Evolutionary conservation across 352 stramenopile genomes (phyloP).

Genomic region (Globisporangium takayamanum): DNA sequence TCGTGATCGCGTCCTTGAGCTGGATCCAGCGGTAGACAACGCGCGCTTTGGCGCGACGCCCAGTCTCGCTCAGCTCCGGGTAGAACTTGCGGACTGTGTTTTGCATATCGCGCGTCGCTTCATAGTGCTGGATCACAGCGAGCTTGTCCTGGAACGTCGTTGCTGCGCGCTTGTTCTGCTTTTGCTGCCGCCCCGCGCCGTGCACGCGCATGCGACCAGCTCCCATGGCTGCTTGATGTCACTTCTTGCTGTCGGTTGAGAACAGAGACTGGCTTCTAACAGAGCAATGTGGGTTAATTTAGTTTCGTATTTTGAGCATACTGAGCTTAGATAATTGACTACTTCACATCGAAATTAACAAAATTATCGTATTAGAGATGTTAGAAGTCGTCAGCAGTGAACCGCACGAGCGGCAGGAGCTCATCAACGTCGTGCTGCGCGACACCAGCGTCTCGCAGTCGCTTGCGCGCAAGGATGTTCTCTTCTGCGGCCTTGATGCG

Average conservation of each 20-base stretch:
- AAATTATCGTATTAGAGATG: too few relatives aligned
- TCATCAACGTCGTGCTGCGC: slow-evolving; percentile 13
- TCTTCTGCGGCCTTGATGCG: slow-evolving; percentile 16
- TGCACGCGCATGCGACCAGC: slow-evolving; percentile 4
- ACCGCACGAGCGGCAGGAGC: slow-evolving; percentile 9
- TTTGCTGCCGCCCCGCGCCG: slow-evolving; percentile 8
- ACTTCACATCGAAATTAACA: too few relatives aligned
- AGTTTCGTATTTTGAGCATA: too few relatives aligned
- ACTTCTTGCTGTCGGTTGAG: not conserved
- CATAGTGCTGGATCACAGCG: slow-evolving; percentile 12
- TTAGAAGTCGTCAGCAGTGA: not conserved
- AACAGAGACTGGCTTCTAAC: not conserved
- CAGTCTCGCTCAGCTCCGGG: slow-evolving; percentile 7
- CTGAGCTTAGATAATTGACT: too few relatives aligned
- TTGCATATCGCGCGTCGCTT: slow-evolving; percentile 8
- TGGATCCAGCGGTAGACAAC: slow-evolving; percentile 14
- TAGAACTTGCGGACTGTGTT: slow-evolving; percentile 8
- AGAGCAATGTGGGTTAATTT: not conserved
- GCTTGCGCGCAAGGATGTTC: slow-evolving; percentile 18
- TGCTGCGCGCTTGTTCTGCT: slow-evolving; percentile 14
- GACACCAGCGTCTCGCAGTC: slow-evolving; percentile 11
- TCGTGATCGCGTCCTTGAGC: slow-evolving; percentile 6
- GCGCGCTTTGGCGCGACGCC: slow-evolving; percentile 8
- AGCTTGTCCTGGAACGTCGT: slow-evolving; percentile 15
- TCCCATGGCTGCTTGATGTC: slow-evolving; percentile 3